Evolutionary conservation across 1,139 yeast species (phyloP).

Genomic region (Sugiyamaella paludigena): DNA sequence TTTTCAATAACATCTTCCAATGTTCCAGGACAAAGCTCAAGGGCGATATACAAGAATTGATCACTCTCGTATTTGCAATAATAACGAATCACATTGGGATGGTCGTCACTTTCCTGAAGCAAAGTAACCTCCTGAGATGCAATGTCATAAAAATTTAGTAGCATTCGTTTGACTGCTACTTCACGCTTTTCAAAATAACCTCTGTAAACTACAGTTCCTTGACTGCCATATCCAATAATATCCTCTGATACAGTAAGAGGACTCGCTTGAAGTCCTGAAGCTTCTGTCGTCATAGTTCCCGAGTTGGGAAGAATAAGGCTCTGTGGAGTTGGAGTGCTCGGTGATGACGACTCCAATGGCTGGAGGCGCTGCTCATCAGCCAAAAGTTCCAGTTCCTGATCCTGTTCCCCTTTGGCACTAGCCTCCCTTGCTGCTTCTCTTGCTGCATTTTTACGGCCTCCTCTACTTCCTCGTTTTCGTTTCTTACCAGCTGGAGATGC

Average conservation of each 20-base stretch:
- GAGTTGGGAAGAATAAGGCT: conserved; percentile 13
- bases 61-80: conserved; percentile 89
- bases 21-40: conserved; percentile 87
- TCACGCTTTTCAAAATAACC: conserved; percentile 91
- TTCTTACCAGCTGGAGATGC: conserved; percentile 39
- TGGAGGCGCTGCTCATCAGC: background rate
- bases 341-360: background rate
- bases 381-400: background rate
- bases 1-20: conserved; percentile 69
- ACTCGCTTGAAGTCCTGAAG: conserved; percentile 35
- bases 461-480: conserved; percentile 83
- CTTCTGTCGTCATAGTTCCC: conserved; percentile 6
- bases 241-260: conserved; percentile 66
- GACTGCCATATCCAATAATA: conserved; percentile 90
- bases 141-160: conserved; percentile 86
- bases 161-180: conserved; percentile 93
- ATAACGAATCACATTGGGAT: conserved; percentile 90
- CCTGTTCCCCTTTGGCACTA: conserved; percentile 3
- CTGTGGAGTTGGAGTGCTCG: conserved; percentile 3
- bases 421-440: conserved; percentile 35
- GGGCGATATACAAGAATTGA: conserved; percentile 84
- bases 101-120: conserved; percentile 92
- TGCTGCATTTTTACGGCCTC: conserved; percentile 60
- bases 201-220: conserved; percentile 90
- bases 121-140: conserved; percentile 93